These are phyloP conservation scores for Aspergillus unguis DNA, from an alignment of 2,329 filamentous ascomycete genomes.

Conservation along the genomic window DNA sequence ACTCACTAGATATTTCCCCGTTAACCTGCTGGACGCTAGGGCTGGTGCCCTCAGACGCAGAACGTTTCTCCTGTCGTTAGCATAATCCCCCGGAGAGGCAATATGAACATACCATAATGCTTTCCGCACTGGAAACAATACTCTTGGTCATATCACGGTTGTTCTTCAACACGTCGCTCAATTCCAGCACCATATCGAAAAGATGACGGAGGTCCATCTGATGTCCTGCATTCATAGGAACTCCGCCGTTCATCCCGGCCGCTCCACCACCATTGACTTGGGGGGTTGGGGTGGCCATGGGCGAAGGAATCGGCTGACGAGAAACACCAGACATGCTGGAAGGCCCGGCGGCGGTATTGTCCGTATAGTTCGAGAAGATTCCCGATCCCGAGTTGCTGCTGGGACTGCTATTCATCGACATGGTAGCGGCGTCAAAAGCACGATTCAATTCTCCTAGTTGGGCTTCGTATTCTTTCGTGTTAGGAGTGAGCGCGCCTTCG, in stretches of 20 bases:
- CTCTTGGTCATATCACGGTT: conserved; percentile 50
- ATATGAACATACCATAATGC: conserved; percentile 42
- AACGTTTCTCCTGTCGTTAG: conserved; percentile 37
- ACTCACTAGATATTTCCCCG: conserved; percentile 42
- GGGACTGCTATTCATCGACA: conserved; percentile 35
- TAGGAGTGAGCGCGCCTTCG: conserved; percentile 23
- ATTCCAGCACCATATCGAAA: conserved; percentile 49
- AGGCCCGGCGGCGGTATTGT: conserved; percentile 27
- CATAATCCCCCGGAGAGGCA: not conserved
- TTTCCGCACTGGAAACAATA: conserved; percentile 49
- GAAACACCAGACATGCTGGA: conserved; percentile 33
- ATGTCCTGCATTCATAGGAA: conserved; percentile 49
- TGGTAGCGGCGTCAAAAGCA: conserved; percentile 32
- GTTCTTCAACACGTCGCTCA: conserved; percentile 48
- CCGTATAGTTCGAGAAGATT: conserved; percentile 33
- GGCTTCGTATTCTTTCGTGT: conserved; percentile 25
- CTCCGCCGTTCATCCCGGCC: conserved; percentile 35
- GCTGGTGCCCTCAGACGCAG: conserved; percentile 38
- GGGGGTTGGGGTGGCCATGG: conserved; percentile 27
- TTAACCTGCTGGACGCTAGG: conserved; percentile 44
- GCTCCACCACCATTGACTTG: conserved; percentile 38
- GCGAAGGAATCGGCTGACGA: conserved; percentile 35
- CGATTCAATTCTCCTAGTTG: conserved; percentile 35
- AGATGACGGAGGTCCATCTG: conserved; percentile 52
- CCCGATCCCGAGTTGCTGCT: conserved; percentile 27